Evolutionary conservation across 306 rosid species (phyloP).

Genomic region (Malus orientalis): DNA sequence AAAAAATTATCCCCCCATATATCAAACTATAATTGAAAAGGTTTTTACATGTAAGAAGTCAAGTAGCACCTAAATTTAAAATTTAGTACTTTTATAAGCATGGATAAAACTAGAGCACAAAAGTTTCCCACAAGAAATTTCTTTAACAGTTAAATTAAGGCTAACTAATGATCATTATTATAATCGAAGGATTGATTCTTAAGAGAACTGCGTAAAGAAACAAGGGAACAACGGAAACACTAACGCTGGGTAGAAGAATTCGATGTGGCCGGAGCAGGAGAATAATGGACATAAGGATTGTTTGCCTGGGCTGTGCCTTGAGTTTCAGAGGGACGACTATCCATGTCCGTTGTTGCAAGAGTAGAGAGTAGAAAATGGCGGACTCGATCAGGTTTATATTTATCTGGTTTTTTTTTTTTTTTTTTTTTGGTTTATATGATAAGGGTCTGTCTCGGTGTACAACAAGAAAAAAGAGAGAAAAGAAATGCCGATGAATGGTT

Average conservation of each 20-base stretch:
- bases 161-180: neutral
- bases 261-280: conserved; percentile 15
- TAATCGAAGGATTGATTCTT: neutral
- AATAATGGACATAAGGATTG: conserved; percentile 38
- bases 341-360: conserved; percentile 18
- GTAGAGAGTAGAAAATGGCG: neutral
- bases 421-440: neutral
- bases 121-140: neutral
- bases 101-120: neutral
- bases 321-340: neutral
- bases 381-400: neutral
- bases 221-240: conserved; percentile 9
- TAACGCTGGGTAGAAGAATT: conserved; percentile 34
- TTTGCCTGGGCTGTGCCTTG: neutral
- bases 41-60: neutral
- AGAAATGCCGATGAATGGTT: neutral
- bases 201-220: neutral
- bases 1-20: no score
- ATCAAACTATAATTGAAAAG: neutral
- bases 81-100: neutral
- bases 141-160: neutral
- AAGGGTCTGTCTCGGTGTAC: neutral
- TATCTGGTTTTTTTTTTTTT: no score
- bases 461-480: neutral
- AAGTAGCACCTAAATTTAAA: no score